A percentile compares a stretch with the other conserved stretches of the same genome.
Conservation (phyloP, 2,329 filamentous ascomycete species). For the Stylonectria norvegica region DNA sequence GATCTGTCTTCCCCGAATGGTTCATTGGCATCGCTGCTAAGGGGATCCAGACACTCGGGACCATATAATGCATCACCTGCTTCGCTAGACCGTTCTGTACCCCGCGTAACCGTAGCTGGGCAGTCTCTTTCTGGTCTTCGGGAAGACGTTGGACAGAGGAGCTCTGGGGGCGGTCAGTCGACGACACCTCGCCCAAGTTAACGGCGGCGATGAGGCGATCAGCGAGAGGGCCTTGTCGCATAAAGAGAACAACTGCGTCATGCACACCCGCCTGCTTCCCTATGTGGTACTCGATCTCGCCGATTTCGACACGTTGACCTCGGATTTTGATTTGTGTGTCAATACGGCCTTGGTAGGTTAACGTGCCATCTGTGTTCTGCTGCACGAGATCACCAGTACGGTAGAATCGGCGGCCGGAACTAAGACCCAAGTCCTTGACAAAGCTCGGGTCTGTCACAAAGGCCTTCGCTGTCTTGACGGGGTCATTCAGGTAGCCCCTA, state of each 20-base stretch:
- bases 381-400: slow-evolving; percentile 45
- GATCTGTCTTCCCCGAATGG: slow-evolving; percentile 13
- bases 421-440: not conserved
- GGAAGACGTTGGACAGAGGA: not conserved
- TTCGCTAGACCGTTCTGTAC: not conserved
- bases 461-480: slow-evolving; percentile 29
- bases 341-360: slow-evolving; percentile 47
- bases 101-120: not conserved
- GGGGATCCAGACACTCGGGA: slow-evolving; percentile 14
- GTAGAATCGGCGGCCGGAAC: slow-evolving; percentile 30
- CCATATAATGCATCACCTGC: slow-evolving; percentile 14
- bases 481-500: slow-evolving; percentile 44
- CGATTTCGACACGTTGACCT: slow-evolving; percentile 51
- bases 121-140: not conserved
- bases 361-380: slow-evolving; percentile 36
- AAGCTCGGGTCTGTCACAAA: slow-evolving; percentile 27
- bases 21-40: slow-evolving; percentile 11
- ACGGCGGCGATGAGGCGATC: slow-evolving; percentile 1
- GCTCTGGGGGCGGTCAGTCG: slow-evolving; percentile 1
- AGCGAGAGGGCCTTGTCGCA: slow-evolving; percentile 1
- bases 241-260: slow-evolving; percentile 1
- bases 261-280: slow-evolving; percentile 1
- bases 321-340: slow-evolving; percentile 55
- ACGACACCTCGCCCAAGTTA: not conserved
- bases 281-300: slow-evolving; percentile 18